Evolutionary conservation across 2,329 filamentous ascomycete species (phyloP).

Genomic region (Aureobasidium melanogenum): DNA sequence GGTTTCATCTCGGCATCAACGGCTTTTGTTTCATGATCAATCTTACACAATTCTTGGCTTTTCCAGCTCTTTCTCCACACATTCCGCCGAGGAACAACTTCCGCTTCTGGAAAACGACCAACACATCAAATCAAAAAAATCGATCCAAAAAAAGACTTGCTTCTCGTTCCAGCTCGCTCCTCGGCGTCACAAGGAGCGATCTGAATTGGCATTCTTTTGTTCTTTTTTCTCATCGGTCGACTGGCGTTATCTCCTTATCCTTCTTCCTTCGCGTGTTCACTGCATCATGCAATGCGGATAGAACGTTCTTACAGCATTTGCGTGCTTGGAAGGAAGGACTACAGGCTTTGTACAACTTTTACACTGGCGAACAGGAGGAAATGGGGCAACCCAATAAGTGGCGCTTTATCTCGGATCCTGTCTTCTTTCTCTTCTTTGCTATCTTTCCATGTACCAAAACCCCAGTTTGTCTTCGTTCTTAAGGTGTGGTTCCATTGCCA

Average conservation of each 20-base stretch:
- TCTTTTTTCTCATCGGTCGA: neutral
- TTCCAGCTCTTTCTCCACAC: conserved; percentile 1
- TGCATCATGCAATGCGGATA: conserved; percentile 4
- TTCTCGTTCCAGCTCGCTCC: neutral
- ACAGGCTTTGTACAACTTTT: neutral
- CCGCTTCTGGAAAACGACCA: neutral
- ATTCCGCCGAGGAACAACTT: conserved; percentile 5
- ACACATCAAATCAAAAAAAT: neutral
- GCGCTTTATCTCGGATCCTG: neutral
- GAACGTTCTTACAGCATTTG: conserved; percentile 3
- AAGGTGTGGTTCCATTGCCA: neutral
- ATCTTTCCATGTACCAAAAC: neutral
- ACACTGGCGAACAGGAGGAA: conserved; percentile 3
- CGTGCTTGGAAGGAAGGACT: neutral
- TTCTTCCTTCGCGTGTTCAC: conserved; percentile 1
- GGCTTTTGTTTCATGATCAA: conserved; percentile 12
- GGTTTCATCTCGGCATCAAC: conserved; percentile 12
- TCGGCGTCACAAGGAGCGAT: neutral
- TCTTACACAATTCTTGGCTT: neutral
- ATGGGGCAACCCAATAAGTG: neutral
- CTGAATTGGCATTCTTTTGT: neutral
- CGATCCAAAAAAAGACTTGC: neutral
- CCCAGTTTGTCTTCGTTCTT: neutral
- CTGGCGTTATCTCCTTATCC: conserved; percentile 1
- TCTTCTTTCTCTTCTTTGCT: neutral